Evolutionary conservation across 1,284 basidiomycete genomes (phyloP), one percentile per base, ranked within the genome.

Genomic region (Apiotrichum siamense): DNA sequence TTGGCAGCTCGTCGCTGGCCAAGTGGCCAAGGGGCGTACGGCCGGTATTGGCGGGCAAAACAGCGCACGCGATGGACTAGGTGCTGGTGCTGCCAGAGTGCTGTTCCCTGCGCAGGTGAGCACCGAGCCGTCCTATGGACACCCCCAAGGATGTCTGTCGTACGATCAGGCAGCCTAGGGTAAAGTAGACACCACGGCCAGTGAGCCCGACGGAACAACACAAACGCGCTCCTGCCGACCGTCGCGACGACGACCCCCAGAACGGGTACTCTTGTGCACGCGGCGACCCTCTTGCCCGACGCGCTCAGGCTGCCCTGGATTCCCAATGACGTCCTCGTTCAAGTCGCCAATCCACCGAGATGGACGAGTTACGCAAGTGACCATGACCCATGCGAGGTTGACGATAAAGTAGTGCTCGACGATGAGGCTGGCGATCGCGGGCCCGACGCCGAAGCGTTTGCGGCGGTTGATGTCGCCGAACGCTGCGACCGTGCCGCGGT

Each of bases 321-420:
- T 59, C 39, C 50, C 48, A 21, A 59, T 52, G 9, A 61, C 60
- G 33, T 59, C 53, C n/a, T 53, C 27, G 44, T 57, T 56, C 31
- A 57, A 61, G 4, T 57, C 57, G 20, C 58, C 60, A 26, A 59
- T 59, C 24, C 60, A 47, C 0, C 51, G 36, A 44, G 13, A 25
- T 51, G 47, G 59, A 61, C 10, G 52, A 55, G 49, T 51, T 50
- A 23, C 57, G 44, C 39, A 61, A 61, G 41, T 61, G 15, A 46
- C 31, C 60, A 61, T 61, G 44, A 61, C 59, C 60, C 60, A 61
- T 12, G 60, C 60, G 37, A 61, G 55, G 46, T 61, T 61, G 55
- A 61, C 60, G 27, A 55, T 59, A 40, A 61, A 61, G 51, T 61
- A 61, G 31, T 52, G 54, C 15, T 42, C 44, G 44, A 61, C 56